Conservation (phyloP, 73 alveolate genomes). For the Paramecium tetraurelia region DNA sequence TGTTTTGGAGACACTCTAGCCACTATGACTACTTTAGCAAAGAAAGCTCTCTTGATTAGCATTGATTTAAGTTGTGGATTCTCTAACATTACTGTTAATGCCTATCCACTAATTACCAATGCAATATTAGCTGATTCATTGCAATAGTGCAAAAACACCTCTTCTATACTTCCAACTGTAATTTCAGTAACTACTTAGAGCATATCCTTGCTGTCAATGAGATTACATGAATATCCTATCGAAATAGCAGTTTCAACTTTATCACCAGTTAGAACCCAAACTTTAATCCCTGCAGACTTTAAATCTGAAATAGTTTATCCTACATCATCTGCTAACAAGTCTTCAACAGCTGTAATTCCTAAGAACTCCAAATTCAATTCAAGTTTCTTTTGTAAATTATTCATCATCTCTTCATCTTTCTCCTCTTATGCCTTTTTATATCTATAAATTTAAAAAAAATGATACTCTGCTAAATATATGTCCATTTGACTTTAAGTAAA, state of each 20-base stretch:
- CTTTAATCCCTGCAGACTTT: conserved; percentile 84
- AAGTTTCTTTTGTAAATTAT: conserved; percentile 73
- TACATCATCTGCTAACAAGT: conserved; percentile 87
- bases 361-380: conserved; percentile 82
- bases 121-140: conserved; percentile 48
- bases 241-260: conserved; percentile 93
- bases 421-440: conserved; percentile 31
- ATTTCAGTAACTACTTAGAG: conserved; percentile 64
- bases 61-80: conserved; percentile 52
- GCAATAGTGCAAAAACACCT: conserved; percentile 2
- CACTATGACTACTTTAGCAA: conserved; percentile 57
- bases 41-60: conserved; percentile 10
- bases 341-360: conserved; percentile 96
- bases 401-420: conserved; percentile 78
- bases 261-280: conserved; percentile 98
- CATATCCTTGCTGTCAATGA: conserved; percentile 67
- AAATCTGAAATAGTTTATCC: conserved; percentile 77
- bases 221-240: conserved; percentile 86
- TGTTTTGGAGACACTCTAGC: conserved; percentile 67
- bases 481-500: conserved; percentile 53
- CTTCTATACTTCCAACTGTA: conserved; percentile 32
- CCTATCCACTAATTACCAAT: conserved; percentile 44
- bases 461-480: neutral
- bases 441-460: neutral
- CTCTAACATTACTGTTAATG: conserved; percentile 63